A percentile compares a stretch with the other conserved stretches of the same genome.
Evolutionary conservation across 2,329 filamentous ascomycete genomes (phyloP).

Genomic region (Arthrobotrys conoides): DNA sequence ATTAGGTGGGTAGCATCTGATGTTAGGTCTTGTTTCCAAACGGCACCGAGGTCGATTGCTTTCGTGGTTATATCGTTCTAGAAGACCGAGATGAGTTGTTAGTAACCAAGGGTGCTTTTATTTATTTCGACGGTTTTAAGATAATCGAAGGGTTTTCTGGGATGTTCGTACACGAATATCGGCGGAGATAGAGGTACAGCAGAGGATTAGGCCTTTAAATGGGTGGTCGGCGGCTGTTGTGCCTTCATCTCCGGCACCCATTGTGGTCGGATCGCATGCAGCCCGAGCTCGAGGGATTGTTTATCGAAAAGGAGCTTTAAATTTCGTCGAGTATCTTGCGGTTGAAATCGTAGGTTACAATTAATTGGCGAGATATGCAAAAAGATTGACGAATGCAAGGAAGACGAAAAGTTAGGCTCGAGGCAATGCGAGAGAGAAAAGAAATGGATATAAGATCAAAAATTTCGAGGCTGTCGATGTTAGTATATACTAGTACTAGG

Average conservation of each 20-base stretch:
- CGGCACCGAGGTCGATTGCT: slow-evolving; percentile 85
- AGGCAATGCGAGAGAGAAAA: not conserved
- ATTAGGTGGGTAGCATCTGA: slow-evolving; percentile 95
- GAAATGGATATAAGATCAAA: not conserved
- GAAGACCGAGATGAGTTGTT: not conserved
- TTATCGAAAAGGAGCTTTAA: not conserved
- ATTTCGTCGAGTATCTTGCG: not conserved
- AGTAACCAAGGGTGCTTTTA: slow-evolving; percentile 65
- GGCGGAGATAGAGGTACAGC: slow-evolving; percentile 86
- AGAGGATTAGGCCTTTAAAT: slow-evolving; percentile 81
- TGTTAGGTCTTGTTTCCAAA: slow-evolving; percentile 92
- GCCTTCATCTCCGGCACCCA: slow-evolving; percentile 43
- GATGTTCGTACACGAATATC: slow-evolving; percentile 78
- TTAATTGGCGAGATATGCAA: not conserved
- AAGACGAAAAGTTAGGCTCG: not conserved
- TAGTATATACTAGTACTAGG: too few species aligned
- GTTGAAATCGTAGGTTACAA: not conserved
- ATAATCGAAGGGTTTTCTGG: not conserved
- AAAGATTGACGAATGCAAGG: not conserved
- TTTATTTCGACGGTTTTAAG: slow-evolving; percentile 66
- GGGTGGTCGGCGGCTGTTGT: slow-evolving; percentile 68
- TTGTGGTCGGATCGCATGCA: slow-evolving; percentile 23
- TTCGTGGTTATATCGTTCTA: slow-evolving; percentile 74
- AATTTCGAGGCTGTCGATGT: not conserved
- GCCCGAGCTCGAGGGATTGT: not conserved